These are phyloP conservation scores for Leccinum sublutescens DNA, from an alignment of 768 basidiomycete genomes.

Conservation along the genomic window DNA sequence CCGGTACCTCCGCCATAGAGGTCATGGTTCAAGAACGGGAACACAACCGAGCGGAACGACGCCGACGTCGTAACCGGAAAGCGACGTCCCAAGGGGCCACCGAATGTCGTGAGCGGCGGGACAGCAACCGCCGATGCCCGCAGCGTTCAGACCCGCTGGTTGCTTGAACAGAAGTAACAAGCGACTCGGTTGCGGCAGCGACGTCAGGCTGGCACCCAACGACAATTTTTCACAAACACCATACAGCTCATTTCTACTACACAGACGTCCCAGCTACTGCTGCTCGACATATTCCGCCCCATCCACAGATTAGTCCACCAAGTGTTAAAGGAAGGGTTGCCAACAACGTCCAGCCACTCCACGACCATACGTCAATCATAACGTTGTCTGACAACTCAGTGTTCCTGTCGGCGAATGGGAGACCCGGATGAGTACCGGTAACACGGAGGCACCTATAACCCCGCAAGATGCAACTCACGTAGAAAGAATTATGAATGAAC, in stretches of 20 bases:
- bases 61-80: slow-evolving; percentile 20
- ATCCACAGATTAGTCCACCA: background rate
- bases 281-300: slow-evolving; percentile 1
- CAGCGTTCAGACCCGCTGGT: slow-evolving; percentile 20
- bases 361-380: slow-evolving; percentile 10
- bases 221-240: slow-evolving; percentile 23
- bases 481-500: slow-evolving; percentile 8
- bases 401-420: background rate
- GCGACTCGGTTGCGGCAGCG: slow-evolving; percentile 20
- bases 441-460: background rate
- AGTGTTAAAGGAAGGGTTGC: background rate
- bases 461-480: slow-evolving; percentile 11
- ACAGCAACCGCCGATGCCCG: slow-evolving; percentile 14
- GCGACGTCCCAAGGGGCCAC: slow-evolving; percentile 15
- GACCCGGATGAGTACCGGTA: background rate
- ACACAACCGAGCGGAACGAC: slow-evolving; percentile 19
- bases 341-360: background rate
- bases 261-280: slow-evolving; percentile 17
- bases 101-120: slow-evolving; percentile 25
- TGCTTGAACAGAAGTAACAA: slow-evolving; percentile 17
- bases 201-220: slow-evolving; percentile 16
- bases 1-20: slow-evolving; percentile 66
- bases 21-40: slow-evolving; percentile 51
- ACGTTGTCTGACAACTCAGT: slow-evolving; percentile 4
- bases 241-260: slow-evolving; percentile 9